Base-by-base conservation (phyloP, 2,329 filamentous ascomycete species). In the Sphaerulina populicola region DNA sequence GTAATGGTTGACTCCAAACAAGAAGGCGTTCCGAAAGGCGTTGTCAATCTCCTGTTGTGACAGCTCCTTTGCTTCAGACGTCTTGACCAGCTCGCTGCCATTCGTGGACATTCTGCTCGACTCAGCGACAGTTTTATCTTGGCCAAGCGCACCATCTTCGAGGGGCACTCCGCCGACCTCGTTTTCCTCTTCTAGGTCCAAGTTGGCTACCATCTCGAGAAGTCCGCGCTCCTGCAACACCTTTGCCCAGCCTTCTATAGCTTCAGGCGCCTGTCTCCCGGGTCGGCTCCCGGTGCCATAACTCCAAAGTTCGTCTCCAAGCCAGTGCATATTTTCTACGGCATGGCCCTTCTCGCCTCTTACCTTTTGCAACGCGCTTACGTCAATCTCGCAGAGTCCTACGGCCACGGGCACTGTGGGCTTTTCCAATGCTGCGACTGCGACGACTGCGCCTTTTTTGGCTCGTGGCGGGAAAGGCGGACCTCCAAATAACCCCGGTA, bases 251-350 rank as follows among this genome's bases (percentile, higher is more conserved):
- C 75, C 79, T 14, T 76, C 69, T 12, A 83, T 62, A 10, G 72
- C 67, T 27, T 75, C 74, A 1, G 81, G 81, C 10, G 77, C 69
- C 12, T 73, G 67, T 36, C 69, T 68, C 8, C 79, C 81, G 14
- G 76, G 72, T 52, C 72, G 75, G 4, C 74, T 77, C 27, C 69
- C 71, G 30, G 74, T 71, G 60, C 75, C 81, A 77, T 79, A 83
- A 4, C 72, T 71, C 80, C 81, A 85, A n/a, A 84, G 62, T 67
- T 86, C 82, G 67, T 86, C 82, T 1, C 82, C 81, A 54, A 76
- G 74, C 82, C 82, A 85, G 61, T 85, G 82, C 44, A 85, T 68
- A 3, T 78, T 81, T 56, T 78, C 74, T 8, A 85, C 80, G 1
- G 82, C 82, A 67, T 80, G 77, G 0, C 82, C 82, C 61, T 80